Base-by-base conservation (phyloP, 192 early-diverging fungal genomes). In the Coemansia javaensis region DNA sequence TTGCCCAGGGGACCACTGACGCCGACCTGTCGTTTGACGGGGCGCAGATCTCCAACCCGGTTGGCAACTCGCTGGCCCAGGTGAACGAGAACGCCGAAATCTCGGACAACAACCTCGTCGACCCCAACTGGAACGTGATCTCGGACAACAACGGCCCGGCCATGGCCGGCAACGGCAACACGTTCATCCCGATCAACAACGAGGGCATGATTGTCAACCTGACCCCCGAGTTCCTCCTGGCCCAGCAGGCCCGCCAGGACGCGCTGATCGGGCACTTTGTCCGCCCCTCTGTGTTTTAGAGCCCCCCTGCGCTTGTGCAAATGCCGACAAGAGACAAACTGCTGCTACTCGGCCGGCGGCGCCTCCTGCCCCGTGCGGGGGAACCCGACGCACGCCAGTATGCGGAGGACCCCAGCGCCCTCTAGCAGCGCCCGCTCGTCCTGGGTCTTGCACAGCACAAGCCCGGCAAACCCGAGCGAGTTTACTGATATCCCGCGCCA, bases 381-480 rank as follows among this genome's bases (percentile, higher is more conserved):
- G 50, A 49, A 66, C 4, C 70, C 76, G 6, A 80, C 63, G 7
- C 60, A 51, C 17, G 54, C 42, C 24, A 83, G 47, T 15, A 75
- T 38, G 16, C 51, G 43, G 39, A 81, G 28, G 7, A 74, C 60
- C 6, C 79, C 82, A 12, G 48, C 35, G 6, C 27, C n/a, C 13
- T 66, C 43, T 24, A 82, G 38, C 11, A 70, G 23, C 14, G 61
- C 66, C 34, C 80, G 43, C 33, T 79, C 71, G 4, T 68, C 65
- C 21, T 47, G 63, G 2, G 62, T 50, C 50, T 83, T 85, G 47
- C 62, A 69, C 30, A 85, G 53, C 50, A 85, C 32, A 51, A 81
- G 56, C 0, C 84, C 84, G 7, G 81, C 82, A 63, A 80, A 80
- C n/a, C 80, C 84, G 13, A 86, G 74, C 12, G 79, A 80, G 52